These are phyloP conservation scores for Melampsora abietis-canadensis DNA, from an alignment of 1,284 basidiomycete species.

Conservation along the genomic window DNA sequence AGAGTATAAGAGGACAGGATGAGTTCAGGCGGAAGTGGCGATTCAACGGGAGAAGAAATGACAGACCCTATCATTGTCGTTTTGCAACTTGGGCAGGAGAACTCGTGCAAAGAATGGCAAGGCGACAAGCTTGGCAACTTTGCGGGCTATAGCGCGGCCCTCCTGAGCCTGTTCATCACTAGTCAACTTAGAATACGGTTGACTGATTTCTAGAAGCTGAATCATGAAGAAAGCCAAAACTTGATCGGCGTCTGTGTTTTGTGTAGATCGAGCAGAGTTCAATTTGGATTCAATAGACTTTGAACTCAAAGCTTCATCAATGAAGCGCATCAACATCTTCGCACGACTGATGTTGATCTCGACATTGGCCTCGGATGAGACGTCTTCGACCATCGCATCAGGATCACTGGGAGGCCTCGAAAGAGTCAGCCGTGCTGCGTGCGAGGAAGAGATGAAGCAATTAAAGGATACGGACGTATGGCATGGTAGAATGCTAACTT, in stretches of 20 bases:
- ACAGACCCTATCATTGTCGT: constrained; percentile 30
- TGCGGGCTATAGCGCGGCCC: constrained; percentile 20
- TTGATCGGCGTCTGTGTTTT: constrained; percentile 33
- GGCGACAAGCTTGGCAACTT: constrained; percentile 36
- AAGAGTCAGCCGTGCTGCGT: neutral
- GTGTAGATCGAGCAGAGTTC: constrained; percentile 27
- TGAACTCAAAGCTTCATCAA: constrained; percentile 32
- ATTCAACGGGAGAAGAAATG: neutral
- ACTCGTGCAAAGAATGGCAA: constrained; percentile 34
- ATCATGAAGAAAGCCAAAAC: constrained; percentile 40
- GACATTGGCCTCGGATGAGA: neutral
- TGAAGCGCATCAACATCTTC: constrained; percentile 33
- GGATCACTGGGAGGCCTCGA: neutral
- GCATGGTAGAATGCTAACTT: constrained; percentile 20
- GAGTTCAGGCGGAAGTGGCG: neutral
- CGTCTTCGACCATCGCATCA: constrained; percentile 27
- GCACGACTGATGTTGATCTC: constrained; percentile 15
- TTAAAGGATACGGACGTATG: constrained; percentile 14
- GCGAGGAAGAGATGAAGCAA: neutral
- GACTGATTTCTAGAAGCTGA: constrained; percentile 32
- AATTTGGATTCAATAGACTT: constrained; percentile 38
- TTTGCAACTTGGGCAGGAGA: constrained; percentile 24
- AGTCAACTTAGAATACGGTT: constrained; percentile 6
- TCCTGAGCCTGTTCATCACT: constrained; percentile 15
- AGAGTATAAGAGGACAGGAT: neutral